phyloP scores from a whole-genome alignment of 495 filamentous ascomycete genomes.

The Aspergillus egyptiacus region DNA sequence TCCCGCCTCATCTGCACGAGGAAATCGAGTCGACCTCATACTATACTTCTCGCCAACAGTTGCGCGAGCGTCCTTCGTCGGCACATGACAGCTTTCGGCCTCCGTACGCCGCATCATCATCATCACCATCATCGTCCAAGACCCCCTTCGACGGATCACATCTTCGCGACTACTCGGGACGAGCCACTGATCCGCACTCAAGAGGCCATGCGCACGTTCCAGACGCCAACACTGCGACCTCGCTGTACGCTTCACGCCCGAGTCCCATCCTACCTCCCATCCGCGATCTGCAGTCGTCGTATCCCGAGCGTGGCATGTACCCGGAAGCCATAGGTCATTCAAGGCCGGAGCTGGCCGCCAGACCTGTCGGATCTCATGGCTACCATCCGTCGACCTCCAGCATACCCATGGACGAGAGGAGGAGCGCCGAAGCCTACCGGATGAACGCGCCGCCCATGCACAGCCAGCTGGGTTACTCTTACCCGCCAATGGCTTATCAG shows the following conservation, averaged over 20 bases:
- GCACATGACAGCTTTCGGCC: slow-evolving; percentile 32
- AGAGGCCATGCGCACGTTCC: slow-evolving; percentile 14
- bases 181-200: slow-evolving; percentile 10
- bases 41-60: slow-evolving; percentile 28
- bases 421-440: slow-evolving; percentile 25
- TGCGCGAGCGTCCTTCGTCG: slow-evolving; percentile 33
- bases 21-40: slow-evolving; percentile 44
- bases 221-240: slow-evolving; percentile 9
- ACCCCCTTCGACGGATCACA: slow-evolving; percentile 19
- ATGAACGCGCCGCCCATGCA: slow-evolving; percentile 24
- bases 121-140: no score
- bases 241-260: slow-evolving; percentile 26
- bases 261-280: slow-evolving; percentile 41
- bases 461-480: slow-evolving; percentile 25
- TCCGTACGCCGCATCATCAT: slow-evolving; percentile 15
- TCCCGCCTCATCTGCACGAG: slow-evolving; percentile 43
- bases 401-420: slow-evolving; percentile 23
- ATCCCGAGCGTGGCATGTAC: slow-evolving; percentile 29
- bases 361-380: slow-evolving; percentile 10
- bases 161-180: slow-evolving; percentile 27
- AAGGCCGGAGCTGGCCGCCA: slow-evolving; percentile 26
- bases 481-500: slow-evolving; percentile 28
- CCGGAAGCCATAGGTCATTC: slow-evolving; percentile 27
- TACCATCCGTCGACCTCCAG: slow-evolving; percentile 11
- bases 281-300: slow-evolving; percentile 36